Evolutionary conservation across 106 monocot species (phyloP).

Genomic region (Chionographis japonica): DNA sequence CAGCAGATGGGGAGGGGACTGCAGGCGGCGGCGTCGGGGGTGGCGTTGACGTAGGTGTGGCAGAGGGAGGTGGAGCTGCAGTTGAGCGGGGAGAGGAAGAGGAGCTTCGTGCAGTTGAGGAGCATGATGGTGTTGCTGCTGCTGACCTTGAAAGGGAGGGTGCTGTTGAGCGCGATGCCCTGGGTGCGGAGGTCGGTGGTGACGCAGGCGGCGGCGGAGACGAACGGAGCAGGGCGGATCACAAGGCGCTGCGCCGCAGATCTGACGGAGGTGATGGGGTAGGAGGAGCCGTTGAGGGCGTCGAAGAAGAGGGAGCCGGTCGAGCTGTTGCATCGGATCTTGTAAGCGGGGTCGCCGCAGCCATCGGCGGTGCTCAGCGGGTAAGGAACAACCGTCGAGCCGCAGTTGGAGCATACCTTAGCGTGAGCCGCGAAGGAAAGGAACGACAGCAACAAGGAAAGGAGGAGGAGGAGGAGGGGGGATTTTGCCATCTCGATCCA

Average conservation of each 20-base stretch:
- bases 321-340: conserved; percentile 38
- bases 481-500: no score
- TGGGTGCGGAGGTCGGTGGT: conserved; percentile 37
- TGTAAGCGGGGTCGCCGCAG: conserved; percentile 61
- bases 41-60: conserved; percentile 42
- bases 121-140: conserved; percentile 71
- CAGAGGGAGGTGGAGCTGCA: conserved; percentile 62
- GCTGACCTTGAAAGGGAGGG: conserved; percentile 84
- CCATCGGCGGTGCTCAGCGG: conserved; percentile 58
- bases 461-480: not conserved
- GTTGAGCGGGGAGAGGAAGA: conserved; percentile 76
- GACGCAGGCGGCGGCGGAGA: conserved; percentile 31
- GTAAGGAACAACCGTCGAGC: conserved; percentile 55
- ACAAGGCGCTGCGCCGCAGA: conserved; percentile 42
- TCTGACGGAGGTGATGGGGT: conserved; percentile 60
- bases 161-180: conserved; percentile 47
- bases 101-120: conserved; percentile 53
- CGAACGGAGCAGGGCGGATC: conserved; percentile 47
- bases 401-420: conserved; percentile 67
- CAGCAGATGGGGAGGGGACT: conserved; percentile 35
- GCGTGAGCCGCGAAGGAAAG: not conserved
- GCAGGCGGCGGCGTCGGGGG: conserved; percentile 33
- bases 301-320: conserved; percentile 50
- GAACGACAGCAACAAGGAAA: conserved; percentile 4
- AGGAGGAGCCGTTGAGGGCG: conserved; percentile 39